Evolutionary conservation across 2,329 filamentous ascomycete genomes (phyloP).

Genomic region (Thielaviopsis euricoi): DNA sequence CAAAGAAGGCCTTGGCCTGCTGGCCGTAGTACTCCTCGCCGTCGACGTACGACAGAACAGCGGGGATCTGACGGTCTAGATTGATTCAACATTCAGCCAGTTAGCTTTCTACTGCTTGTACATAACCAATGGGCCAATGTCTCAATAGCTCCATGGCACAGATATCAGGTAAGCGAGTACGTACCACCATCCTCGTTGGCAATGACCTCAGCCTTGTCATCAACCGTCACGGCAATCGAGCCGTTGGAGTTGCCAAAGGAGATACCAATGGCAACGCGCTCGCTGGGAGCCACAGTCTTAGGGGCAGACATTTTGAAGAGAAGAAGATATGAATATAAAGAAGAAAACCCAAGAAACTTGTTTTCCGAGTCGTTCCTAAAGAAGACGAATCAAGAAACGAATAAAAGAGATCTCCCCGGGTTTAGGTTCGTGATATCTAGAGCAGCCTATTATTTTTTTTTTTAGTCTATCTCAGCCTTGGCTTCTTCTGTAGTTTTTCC

Average conservation of each 20-base stretch:
- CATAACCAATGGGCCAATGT: neutral
- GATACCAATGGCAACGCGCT: conserved; percentile 72
- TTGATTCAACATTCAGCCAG: conserved; percentile 11
- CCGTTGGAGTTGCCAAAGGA: conserved; percentile 98
- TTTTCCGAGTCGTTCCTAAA: too few relatives aligned
- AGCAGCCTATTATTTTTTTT: neutral
- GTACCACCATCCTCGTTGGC: conserved; percentile 94
- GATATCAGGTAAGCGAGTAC: conserved; percentile 19
- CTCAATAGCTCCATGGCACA: neutral
- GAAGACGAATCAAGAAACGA: neutral
- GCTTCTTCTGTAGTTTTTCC: conserved; percentile 4
- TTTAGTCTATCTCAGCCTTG: neutral
- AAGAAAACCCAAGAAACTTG: neutral
- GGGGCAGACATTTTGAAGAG: conserved; percentile 11
- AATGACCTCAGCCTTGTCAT: conserved; percentile 94
- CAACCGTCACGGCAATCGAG: conserved; percentile 83
- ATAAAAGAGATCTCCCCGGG: neutral
- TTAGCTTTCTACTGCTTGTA: neutral
- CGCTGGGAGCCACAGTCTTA: conserved; percentile 33
- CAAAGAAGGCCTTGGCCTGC: conserved; percentile 84
- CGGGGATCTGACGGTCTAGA: conserved; percentile 88
- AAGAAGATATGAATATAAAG: conserved; percentile 3
- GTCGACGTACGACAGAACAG: conserved; percentile 82
- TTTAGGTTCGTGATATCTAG: neutral
- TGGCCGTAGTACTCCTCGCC: conserved; percentile 94